These are phyloP conservation scores for Pterocarpus santalinus DNA, from an alignment of 306 rosid species.

Conservation along the genomic window DNA sequence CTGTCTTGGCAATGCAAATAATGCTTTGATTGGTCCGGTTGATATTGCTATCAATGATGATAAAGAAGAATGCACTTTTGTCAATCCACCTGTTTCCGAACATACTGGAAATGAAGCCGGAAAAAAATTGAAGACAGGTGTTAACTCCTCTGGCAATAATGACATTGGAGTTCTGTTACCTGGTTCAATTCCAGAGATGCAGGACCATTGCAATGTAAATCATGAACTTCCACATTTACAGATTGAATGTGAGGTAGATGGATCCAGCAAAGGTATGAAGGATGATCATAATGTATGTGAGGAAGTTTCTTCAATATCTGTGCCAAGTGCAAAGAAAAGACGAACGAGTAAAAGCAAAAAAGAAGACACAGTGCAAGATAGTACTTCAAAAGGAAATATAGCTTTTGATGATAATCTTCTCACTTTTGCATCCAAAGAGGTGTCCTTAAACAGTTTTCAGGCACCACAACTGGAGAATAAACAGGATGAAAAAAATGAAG, in stretches of 20 bases:
- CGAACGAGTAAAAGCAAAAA: conserved; percentile 31
- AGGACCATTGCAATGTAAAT: not conserved
- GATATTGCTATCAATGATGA: conserved; percentile 19
- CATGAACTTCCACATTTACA: conserved; percentile 18
- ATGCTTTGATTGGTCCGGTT: conserved; percentile 26
- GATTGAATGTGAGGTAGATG: conserved; percentile 40
- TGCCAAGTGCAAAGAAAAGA: conserved; percentile 41
- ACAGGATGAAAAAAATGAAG: conserved; percentile 35
- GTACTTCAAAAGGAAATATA: conserved; percentile 33
- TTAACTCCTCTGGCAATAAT: conserved; percentile 4
- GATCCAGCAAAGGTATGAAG: conserved; percentile 23
- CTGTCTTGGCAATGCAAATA: conserved; percentile 23
- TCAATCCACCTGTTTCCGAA: conserved; percentile 39
- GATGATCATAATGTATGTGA: conserved; percentile 7
- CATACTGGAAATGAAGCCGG: conserved; percentile 25
- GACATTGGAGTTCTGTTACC: not conserved
- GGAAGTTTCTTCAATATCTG: conserved; percentile 21
- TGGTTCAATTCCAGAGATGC: conserved; percentile 14
- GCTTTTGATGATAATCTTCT: conserved; percentile 36
- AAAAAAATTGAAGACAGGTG: conserved; percentile 6
- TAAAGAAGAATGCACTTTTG: conserved; percentile 22
- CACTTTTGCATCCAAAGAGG: conserved; percentile 20
- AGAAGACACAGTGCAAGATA: conserved; percentile 26
- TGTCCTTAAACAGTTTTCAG: conserved; percentile 15
- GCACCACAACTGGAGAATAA: conserved; percentile 30